Evolutionary conservation across 352 stramenopile genomes (phyloP).

Genomic region (Phytophthora sojae): DNA sequence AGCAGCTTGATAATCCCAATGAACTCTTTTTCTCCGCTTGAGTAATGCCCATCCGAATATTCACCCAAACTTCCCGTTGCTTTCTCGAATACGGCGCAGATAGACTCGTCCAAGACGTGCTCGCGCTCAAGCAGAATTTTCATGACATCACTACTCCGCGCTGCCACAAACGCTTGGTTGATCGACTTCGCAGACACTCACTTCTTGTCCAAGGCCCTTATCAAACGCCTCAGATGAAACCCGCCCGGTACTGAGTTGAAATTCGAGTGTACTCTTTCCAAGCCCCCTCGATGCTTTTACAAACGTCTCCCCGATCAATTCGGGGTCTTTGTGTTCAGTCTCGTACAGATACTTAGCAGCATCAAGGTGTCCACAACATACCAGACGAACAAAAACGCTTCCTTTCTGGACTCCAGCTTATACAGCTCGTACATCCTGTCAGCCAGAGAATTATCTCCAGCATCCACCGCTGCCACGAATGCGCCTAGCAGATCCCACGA

Average conservation of each 20-base stretch:
- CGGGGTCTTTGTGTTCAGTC: background rate
- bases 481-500: background rate
- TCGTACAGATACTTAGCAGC: background rate
- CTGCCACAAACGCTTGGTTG: too few relatives aligned
- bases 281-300: background rate
- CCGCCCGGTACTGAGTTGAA: background rate
- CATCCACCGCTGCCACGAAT: conserved; percentile 5
- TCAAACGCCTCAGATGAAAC: background rate
- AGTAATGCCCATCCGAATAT: too few relatives aligned
- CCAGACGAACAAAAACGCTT: background rate
- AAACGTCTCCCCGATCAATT: background rate
- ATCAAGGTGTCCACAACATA: background rate
- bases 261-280: background rate
- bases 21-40: background rate
- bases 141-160: too few relatives aligned
- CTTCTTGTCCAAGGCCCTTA: background rate
- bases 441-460: background rate
- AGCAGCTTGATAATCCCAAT: too few relatives aligned
- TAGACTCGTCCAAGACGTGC: too few relatives aligned
- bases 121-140: too few relatives aligned
- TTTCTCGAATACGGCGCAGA: too few relatives aligned
- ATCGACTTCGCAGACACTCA: conserved; percentile 23
- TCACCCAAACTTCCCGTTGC: too few relatives aligned
- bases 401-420: background rate
- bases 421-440: background rate